Base-by-base conservation (phyloP, 2,329 filamentous ascomycete species). In the Claviceps sp. region DNA sequence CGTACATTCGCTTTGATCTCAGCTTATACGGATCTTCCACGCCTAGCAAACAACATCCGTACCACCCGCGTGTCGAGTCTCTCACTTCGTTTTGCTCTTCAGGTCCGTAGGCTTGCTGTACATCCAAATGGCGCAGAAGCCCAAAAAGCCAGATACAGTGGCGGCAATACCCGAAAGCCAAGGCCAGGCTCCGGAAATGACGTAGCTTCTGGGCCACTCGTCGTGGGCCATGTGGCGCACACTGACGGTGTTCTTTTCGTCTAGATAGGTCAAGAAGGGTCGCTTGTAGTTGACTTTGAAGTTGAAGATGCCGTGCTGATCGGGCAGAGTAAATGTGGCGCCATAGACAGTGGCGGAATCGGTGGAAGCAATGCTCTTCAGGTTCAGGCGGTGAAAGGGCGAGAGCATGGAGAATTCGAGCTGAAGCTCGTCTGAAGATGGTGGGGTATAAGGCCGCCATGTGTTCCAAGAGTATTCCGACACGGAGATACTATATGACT, bases 401-500 rank as follows among this genome's bases (percentile, higher is more conserved):
- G 91, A 96, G 46, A 98, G 85, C 93, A 97, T 98, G 72, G 83
- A 90, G 75, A 97, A 96, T 69, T 98, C 93, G 55, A 98, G 86
- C 69, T 98, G 93, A 37, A 98, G 65, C 29, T 74, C 76, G 65
- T 98, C 93, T 55, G 71, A 75, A 8, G 75, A 64, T 22, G 88
- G 82, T 20, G 86, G 73, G 42, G 73, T 73, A 70, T 89, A 96
- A 45, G 90, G 86, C 5, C 73, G 70, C 74, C 83, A 94, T 63
- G 82, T 78, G 66, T 87, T 80, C 71, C 81, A 82, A 48, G 71
- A 70, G 68, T 88, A 95, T 68, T 96, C 89, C 26, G 90, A 95
- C 50, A 98, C 63, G 57, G 91, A 90, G 64, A 97, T 91, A 62
- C 77, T 79, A 74, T 90, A 96, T 55, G 84, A 80, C 88, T 94